Base-by-base conservation (phyloP, 306 rosid species). In the Citrullus mucosospermus region DNA sequence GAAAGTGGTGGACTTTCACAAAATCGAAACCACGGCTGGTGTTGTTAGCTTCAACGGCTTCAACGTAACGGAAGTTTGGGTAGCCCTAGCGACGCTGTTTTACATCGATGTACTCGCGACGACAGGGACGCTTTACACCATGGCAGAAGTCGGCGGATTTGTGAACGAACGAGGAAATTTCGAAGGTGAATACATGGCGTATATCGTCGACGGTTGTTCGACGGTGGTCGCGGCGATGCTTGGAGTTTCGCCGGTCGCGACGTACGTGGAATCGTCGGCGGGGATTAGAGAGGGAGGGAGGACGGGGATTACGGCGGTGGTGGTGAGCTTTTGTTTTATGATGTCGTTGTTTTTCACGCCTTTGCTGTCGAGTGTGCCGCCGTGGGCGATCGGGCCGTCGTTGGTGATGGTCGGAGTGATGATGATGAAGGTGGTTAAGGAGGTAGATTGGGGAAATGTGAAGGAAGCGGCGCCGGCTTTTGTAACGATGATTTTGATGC, bases 301-400 rank as follows among this genome's bases (percentile, higher is more conserved):
- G 0, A 95, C 99, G 0, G 99, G 99, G 18, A 30, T 95, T 58
- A 95, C 99, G 0, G 97, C 98, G 0, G 84, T 91, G 81, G 80
- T 85, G 14, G 63, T 95, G 13, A 95, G 97, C 0, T 59, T 87
- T 0, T 95, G 89, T 76, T 95, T 95, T 85, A 86, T 90, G 15
- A 0, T 86, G 54, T 91, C 99, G 2, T 20, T 92, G 86, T 92
- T 95, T 54, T 91, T 95, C 75, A 84, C 90, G 53, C 99, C 99
- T 7, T 17, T 95, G 2, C 50, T 95, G 39, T 74, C 97, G 0
- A 92, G 97, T 75, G 97, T 95, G 70, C 99, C 99, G 60, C 90
- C 97, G 15, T 95, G 99, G 98, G 99, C 99, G 2, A 82, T 90
- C 13, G 99, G 99, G 11, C 96, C 99, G 55, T 92, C 99, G 25